Evolutionary conservation across 2,329 filamentous ascomycete species (phyloP), one percentile per base, ranked within the genome.

Genomic region (Escovopsis sp.): DNA sequence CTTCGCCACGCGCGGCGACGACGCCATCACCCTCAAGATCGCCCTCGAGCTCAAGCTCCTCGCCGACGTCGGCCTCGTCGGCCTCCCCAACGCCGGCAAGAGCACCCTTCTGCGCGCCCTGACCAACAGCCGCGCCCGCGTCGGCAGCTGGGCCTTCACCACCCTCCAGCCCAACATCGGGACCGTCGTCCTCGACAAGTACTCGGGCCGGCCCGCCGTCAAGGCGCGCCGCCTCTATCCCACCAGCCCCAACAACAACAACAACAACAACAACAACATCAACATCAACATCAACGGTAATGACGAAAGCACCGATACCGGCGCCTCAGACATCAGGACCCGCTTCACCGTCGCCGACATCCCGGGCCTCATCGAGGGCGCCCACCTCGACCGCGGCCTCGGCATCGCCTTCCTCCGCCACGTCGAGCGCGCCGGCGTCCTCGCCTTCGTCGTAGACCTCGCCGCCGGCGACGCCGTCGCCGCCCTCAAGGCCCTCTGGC

Each of bases 111-210:
- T 96, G 13, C 79, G 91, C 14, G 81, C 88, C 3, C 66, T 98
- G 52, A 94, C 81, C 52, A 88, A 88, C 58, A 93, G 84, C 57
- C 81, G 87, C 45, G 85, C 91, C 2, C 76, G 91, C 33, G 79
- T 98, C 27, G 91, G 91, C 34, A 80, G 84, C 57, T 98, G 91
- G 91, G 89, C 87, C 9, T 98, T 98, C 59, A 98, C 91, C 3
- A 98, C 91, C 0, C 70, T 98, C 8, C 81, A 88, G 51, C 91
- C 91, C 3, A 95, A 94, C 51, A 93, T 98, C 42, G 91, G 91
- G 39, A 98, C 91, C 1, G 86, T 98, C 7, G 81, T 96, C 12
- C 73, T 98, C 10, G 91, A 98, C 59, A 76, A 88, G 57, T 76
- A 91, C 64, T 79, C 78, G 44, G 86, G 88, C 2, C 76, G 84